Evolutionary conservation across 2,329 filamentous ascomycete species (phyloP).

Genomic region (Ophiostoma montium): DNA sequence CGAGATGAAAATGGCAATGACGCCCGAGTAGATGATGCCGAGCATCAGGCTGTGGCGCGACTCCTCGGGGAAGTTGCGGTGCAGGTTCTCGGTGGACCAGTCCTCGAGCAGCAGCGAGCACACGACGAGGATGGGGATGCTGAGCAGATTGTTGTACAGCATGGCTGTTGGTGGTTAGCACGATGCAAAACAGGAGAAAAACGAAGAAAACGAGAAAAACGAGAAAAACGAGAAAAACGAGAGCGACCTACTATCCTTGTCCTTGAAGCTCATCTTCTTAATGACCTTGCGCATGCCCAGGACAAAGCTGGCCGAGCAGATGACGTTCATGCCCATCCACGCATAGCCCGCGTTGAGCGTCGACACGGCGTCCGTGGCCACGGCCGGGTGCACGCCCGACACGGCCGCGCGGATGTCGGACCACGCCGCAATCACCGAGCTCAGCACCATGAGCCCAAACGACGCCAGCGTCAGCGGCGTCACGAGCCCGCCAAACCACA

Average conservation of each 20-base stretch:
- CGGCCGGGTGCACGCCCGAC: slow-evolving; percentile 38
- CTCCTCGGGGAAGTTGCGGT: slow-evolving; percentile 75
- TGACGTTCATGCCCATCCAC: slow-evolving; percentile 96
- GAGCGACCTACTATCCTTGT: slow-evolving; percentile 79
- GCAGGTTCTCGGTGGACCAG: slow-evolving; percentile 77
- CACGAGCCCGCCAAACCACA: slow-evolving; percentile 94
- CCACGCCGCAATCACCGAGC: slow-evolving; percentile 90
- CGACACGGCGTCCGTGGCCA: slow-evolving; percentile 62
- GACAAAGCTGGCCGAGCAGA: slow-evolving; percentile 83
- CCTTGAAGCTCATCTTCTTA: slow-evolving; percentile 99
- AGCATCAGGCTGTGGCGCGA: slow-evolving; percentile 65
- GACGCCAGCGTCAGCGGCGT: slow-evolving; percentile 78
- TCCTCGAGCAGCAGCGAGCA: slow-evolving; percentile 76
- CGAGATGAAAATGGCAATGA: slow-evolving; percentile 95
- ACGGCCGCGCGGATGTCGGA: slow-evolving; percentile 85
- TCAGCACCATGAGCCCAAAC: slow-evolving; percentile 92
- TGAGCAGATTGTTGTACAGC: slow-evolving; percentile 99
- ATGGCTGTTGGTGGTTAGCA: slow-evolving; percentile 51
- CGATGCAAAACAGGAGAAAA: neutral
- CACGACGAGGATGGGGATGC: slow-evolving; percentile 78
- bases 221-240: neutral
- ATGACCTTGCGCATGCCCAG: slow-evolving; percentile 95
- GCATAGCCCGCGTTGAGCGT: slow-evolving; percentile 90
- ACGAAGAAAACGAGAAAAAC: no score
- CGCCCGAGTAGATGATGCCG: slow-evolving; percentile 87